Conservation (phyloP, 2,329 filamentous ascomycete genomes). For the Pseudogymnoascus pannorum region DNA sequence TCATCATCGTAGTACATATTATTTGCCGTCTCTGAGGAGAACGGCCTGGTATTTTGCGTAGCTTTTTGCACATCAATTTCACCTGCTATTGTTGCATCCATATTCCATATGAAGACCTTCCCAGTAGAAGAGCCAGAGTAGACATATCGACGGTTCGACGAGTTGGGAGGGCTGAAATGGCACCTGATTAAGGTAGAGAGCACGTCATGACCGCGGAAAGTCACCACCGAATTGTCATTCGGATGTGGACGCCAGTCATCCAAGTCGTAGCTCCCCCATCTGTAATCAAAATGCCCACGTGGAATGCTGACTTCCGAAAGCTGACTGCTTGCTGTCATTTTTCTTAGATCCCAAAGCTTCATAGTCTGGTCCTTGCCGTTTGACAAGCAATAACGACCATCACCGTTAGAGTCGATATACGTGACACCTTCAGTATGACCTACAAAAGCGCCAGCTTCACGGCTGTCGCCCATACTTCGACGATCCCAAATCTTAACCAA, state of each 20-base stretch:
- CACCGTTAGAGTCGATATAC: constrained; percentile 63
- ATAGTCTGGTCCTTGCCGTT: constrained; percentile 96
- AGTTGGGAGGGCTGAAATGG: constrained; percentile 83
- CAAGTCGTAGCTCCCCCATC: constrained; percentile 58
- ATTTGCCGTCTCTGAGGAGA: constrained; percentile 31
- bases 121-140: constrained; percentile 89
- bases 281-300: constrained; percentile 63
- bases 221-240: constrained; percentile 85
- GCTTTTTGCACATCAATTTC: constrained; percentile 70
- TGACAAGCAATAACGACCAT: constrained; percentile 76
- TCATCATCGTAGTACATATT: constrained; percentile 22
- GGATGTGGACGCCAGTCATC: constrained; percentile 65
- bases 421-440: constrained; percentile 61
- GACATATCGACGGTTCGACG: constrained; percentile 84
- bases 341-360: constrained; percentile 93
- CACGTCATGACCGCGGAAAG: constrained; percentile 84
- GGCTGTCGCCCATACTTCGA: constrained; percentile 78
- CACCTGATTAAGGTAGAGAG: constrained; percentile 87
- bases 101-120: constrained; percentile 83
- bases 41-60: constrained; percentile 55
- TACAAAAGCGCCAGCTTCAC: constrained; percentile 60
- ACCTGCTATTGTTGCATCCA: constrained; percentile 77
- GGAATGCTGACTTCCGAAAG: neutral
- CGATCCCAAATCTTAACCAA: constrained; percentile 96
- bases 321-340: constrained; percentile 54